Conservation (phyloP, 495 filamentous ascomycete species). For the Immersiella caudata region DNA sequence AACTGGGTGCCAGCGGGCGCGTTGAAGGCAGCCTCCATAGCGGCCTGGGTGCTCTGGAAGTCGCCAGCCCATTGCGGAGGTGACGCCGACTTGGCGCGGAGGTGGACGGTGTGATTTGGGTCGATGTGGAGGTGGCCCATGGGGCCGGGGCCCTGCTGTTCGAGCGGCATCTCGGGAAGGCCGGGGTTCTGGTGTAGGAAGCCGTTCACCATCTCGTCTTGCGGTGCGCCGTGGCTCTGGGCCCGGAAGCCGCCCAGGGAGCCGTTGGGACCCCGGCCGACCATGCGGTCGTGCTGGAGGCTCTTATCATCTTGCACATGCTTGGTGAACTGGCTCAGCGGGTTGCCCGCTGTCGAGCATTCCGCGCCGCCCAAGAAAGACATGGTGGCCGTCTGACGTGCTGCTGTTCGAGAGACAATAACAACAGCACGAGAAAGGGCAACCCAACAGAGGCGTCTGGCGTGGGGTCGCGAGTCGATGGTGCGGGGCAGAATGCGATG, state of each 20-base stretch:
- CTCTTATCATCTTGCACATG: slow-evolving; percentile 94
- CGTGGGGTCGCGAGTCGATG: not conserved
- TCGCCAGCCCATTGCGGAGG: slow-evolving; percentile 56
- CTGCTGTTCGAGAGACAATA: not conserved
- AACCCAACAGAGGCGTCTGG: no score
- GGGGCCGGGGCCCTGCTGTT: slow-evolving; percentile 37
- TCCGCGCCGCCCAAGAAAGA: slow-evolving; percentile 94
- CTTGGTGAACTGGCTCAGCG: slow-evolving; percentile 94
- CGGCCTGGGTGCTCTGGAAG: slow-evolving; percentile 65
- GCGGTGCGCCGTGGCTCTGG: slow-evolving; percentile 42
- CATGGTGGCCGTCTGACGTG: slow-evolving; percentile 56
- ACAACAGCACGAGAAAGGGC: no score
- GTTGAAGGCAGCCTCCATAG: slow-evolving; percentile 80
- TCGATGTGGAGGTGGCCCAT: slow-evolving; percentile 47
- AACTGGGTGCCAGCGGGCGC: slow-evolving; percentile 65
- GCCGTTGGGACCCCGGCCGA: slow-evolving; percentile 64
- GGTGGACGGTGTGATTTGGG: slow-evolving; percentile 33
- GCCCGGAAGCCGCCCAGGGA: slow-evolving; percentile 48
- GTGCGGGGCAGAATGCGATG: not conserved
- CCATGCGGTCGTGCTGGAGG: slow-evolving; percentile 84
- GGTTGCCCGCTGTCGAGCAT: slow-evolving; percentile 95
- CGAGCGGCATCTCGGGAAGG: slow-evolving; percentile 49
- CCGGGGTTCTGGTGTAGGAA: slow-evolving; percentile 73
- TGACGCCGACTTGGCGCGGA: slow-evolving; percentile 33
- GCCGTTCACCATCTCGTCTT: slow-evolving; percentile 82